phyloP scores from a whole-genome alignment of 495 filamentous ascomycete species.

The Neurospora cerealis region DNA sequence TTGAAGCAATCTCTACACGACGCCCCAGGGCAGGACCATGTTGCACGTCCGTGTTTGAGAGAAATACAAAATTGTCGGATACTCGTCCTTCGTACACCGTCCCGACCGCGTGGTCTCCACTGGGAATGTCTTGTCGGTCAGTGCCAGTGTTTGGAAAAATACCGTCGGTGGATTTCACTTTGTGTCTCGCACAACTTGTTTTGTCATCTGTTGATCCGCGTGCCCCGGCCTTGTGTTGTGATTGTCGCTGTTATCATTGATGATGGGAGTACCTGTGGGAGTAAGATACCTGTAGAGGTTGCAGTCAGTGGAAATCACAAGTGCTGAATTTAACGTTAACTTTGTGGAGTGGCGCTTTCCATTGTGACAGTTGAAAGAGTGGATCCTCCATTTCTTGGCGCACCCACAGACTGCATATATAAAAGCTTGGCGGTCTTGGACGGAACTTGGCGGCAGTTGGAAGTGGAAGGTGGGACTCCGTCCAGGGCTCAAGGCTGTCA shows the following conservation, averaged over 20 bases:
- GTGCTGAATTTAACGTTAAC: neutral
- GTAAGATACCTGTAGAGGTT: neutral
- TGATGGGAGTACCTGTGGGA: neutral
- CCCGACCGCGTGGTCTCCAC: neutral
- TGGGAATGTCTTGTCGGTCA: neutral
- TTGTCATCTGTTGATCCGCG: neutral
- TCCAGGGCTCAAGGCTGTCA: neutral
- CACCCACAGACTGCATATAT: neutral
- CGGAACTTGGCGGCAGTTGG: neutral
- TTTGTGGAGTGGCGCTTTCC: neutral
- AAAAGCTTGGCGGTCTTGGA: neutral
- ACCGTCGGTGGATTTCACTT: neutral
- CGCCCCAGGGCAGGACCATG: neutral
- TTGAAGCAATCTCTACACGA: neutral
- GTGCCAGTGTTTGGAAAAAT: neutral
- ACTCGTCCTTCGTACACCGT: neutral
- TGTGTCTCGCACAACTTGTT: neutral
- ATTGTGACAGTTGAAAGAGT: neutral
- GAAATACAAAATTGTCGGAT: neutral
- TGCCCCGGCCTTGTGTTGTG: neutral
- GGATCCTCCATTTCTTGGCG: neutral
- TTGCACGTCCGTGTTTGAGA: neutral
- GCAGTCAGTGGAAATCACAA: neutral
- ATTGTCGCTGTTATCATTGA: neutral
- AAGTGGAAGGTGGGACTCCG: neutral